Base-by-base conservation (phyloP, 768 basidiomycete species). In the Nidularia pulvinata region DNA sequence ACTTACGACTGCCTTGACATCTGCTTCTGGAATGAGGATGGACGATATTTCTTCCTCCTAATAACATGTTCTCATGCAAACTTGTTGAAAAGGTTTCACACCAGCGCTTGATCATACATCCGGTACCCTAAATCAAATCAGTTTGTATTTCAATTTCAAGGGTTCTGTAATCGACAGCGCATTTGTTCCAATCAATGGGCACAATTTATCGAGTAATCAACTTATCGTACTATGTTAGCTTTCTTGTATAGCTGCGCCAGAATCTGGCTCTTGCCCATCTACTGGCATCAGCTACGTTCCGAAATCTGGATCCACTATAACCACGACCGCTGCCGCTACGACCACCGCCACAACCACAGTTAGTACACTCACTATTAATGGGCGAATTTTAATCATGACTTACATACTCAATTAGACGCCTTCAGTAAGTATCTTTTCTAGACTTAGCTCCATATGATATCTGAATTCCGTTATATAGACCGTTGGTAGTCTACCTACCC, bases 101-200 rank as follows among this genome's bases (percentile, higher is more conserved):
- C 74, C 74, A 22, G 64, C 69, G 36, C 65, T 74, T 48, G 62
- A 65, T 34, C 74, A 73, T 58, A 58, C 48, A 4, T 65, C 65
- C 7, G 55, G 62, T 6, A 56, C 58, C 25, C 51, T 76, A 48
- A 70, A 67, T 45, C 58, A 62, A 33, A 81, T 87, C 49, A 77
- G 74, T 49, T 88, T 79, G 77, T 87, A 86, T 65, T 86, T 84
- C 71, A 77, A 88, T 60, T 54, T 87, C 53, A 69, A 75, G 61
- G 88, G 88, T 43, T 86, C 85, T n/a, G 61, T 81, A 30, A 77
- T 89, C 48, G 87, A 89, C 61, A 88, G 89, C 11, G 59, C 59
- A 3, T 88, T 89, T 55, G 69, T 82, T 33, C 75, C 80, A 4
- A 87, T 88, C 53, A 60, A 85, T 88, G 57, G 49, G 78, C 60